A percentile compares a stretch with the other conserved stretches of the same genome.
These are phyloP conservation scores for Claviceps sorghi DNA, from an alignment of 2,329 filamentous ascomycete genomes.

Conservation along the genomic window DNA sequence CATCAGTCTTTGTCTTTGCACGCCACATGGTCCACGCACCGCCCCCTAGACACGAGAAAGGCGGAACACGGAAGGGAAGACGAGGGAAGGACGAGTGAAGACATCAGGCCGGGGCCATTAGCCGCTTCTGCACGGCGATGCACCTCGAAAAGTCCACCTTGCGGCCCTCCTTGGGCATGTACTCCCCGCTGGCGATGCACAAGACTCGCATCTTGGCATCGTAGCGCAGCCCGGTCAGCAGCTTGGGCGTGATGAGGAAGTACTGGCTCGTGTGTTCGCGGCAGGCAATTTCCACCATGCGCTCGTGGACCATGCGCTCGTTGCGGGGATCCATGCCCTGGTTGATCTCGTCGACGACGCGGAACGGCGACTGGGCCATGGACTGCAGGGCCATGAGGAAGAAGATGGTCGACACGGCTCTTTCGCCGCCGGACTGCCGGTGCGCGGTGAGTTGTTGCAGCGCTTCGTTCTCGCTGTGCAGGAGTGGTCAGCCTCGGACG, in stretches of 20 bases:
- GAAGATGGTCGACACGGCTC: constrained; percentile 93
- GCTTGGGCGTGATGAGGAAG: constrained; percentile 94
- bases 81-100: too few relatives aligned
- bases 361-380: constrained; percentile 86
- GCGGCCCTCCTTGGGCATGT: constrained; percentile 41
- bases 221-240: constrained; percentile 73
- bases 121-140: constrained; percentile 26
- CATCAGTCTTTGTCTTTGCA: too few relatives aligned
- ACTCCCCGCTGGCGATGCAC: constrained; percentile 82
- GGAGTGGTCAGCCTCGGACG: not conserved
- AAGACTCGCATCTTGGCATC: constrained; percentile 84
- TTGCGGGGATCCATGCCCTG: constrained; percentile 99
- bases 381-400: constrained; percentile 97
- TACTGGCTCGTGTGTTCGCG: constrained; percentile 68
- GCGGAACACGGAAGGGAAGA: too few relatives aligned
- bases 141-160: constrained; percentile 35
- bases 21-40: too few relatives aligned
- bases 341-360: constrained; percentile 98
- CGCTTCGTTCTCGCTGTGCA: constrained; percentile 57
- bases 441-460: constrained; percentile 79
- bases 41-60: too few relatives aligned
- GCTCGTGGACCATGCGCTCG: constrained; percentile 93
- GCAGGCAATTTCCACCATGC: constrained; percentile 96
- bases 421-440: constrained; percentile 89
- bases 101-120: constrained; percentile 20